phyloP scores from a whole-genome alignment of 495 filamentous ascomycete species.

The Cairneyella variabilis region DNA sequence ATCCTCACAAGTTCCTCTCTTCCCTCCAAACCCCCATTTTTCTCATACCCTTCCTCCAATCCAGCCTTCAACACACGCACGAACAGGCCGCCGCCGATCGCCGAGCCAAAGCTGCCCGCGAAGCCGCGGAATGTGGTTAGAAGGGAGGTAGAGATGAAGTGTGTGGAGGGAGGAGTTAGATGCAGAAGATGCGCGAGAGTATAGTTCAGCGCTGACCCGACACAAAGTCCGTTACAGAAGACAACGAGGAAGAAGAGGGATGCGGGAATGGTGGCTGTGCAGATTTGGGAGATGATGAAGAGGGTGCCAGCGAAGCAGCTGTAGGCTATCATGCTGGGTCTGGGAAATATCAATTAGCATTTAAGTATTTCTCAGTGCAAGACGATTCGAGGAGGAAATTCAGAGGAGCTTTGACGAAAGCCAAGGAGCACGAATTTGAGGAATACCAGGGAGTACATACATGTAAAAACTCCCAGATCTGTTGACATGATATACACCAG shows the following conservation, averaged over 20 bases:
- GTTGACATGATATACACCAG: conserved; percentile 67
- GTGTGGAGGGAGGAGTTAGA: conserved; percentile 53
- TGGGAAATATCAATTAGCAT: conserved; percentile 25
- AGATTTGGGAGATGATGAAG: conserved; percentile 17
- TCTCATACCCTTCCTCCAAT: conserved; percentile 54
- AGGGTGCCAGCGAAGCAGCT: conserved; percentile 15
- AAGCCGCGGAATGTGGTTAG: conserved; percentile 71
- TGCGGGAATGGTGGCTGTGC: conserved; percentile 9
- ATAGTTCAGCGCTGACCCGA: conserved; percentile 71
- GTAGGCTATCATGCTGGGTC: conserved; percentile 37
- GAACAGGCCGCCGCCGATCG: conserved; percentile 74
- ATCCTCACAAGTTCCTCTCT: conserved; percentile 52
- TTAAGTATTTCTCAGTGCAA: too few relatives aligned
- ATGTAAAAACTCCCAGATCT: conserved; percentile 62
- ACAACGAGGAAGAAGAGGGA: conserved; percentile 48
- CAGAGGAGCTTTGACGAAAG: neutral
- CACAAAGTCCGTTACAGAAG: conserved; percentile 64
- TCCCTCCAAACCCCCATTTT: conserved; percentile 40
- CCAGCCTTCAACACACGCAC: conserved; percentile 50
- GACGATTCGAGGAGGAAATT: too few relatives aligned
- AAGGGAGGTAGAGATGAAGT: conserved; percentile 68
- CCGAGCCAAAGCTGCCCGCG: conserved; percentile 70
- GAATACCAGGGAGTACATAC: conserved; percentile 32
- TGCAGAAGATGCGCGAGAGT: conserved; percentile 72
- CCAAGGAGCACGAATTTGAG: too few relatives aligned